Evolutionary conservation across 441 rosid genomes (phyloP).

Genomic region (Corymbia calophylla): DNA sequence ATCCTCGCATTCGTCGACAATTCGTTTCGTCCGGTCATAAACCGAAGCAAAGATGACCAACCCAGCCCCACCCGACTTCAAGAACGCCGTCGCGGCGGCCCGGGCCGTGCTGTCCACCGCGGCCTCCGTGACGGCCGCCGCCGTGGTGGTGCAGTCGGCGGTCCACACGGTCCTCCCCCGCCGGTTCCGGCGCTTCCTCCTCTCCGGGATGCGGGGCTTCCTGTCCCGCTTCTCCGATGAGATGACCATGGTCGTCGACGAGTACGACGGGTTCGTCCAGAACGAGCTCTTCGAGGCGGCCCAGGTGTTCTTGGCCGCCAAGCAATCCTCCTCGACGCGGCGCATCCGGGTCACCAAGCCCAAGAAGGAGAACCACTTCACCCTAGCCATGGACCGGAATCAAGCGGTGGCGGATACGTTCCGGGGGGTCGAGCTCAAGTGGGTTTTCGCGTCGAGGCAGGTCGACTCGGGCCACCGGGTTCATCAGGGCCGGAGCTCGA

Average conservation of each 20-base stretch:
- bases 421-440: not conserved
- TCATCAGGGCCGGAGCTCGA: not conserved
- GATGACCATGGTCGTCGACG: constrained; percentile 9
- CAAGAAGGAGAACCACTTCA: constrained; percentile 2
- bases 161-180: constrained; percentile 33
- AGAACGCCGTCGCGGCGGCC: not conserved
- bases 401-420: constrained; percentile 8
- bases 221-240: constrained; percentile 1
- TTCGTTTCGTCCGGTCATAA: not conserved
- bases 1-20: not conserved
- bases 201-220: not conserved
- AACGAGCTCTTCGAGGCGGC: constrained; percentile 27
- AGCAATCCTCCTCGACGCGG: constrained; percentile 30
- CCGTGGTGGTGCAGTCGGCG: constrained; percentile 41
- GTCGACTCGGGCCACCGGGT: not conserved
- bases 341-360: constrained; percentile 18
- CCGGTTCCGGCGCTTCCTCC: constrained; percentile 20
- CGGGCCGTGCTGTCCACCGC: constrained; percentile 34
- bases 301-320: constrained; percentile 22
- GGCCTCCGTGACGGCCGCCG: constrained; percentile 37
- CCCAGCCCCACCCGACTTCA: not conserved
- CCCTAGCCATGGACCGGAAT: constrained; percentile 11
- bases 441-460: not conserved
- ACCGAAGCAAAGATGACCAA: not conserved
- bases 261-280: not conserved